Base-by-base conservation (phyloP, 2,329 filamentous ascomycete species). In the Verticillium tricorpus region DNA sequence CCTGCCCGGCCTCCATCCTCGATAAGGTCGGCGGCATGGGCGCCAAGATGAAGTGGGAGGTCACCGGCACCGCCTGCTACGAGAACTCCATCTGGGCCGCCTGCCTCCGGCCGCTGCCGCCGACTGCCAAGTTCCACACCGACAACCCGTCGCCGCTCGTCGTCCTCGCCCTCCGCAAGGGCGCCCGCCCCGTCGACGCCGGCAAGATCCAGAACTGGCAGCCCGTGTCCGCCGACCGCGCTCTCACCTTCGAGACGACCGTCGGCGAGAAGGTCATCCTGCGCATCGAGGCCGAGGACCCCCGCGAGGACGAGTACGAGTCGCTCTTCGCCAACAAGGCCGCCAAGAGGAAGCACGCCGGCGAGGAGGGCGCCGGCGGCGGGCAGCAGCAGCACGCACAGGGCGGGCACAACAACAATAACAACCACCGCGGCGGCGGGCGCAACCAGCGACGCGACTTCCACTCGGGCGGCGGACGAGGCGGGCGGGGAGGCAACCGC, bases 21-120 rank as follows among this genome's bases (percentile, higher is more conserved):
- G 85, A 90, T 59, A 95, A 92, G 74, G 89, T 95, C 12, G 95
- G 95, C 52, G 94, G 94, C 32, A 87, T 97, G 70, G 92, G 93
- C 37, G 88, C 86, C 69, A 94, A 89, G 75, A 84, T 96, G 76
- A 86, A 80, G 50, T 99, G 94, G 92, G 86, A 91, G 73, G 89
- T 97, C 5, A 90, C 87, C 0, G 92, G 89, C 40, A 86, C 89
- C 6, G 92, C 87, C 0, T 86, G 84, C 67, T 87, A 86, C 67
- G 90, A 97, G 63, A 89, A 93, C 72, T 89, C 85, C 68, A 84
- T 98, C 45, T 99, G 94, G 93, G 95, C 94, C 5, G 92, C 89
- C 17, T 84, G 88, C 54, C 85, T 97, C 12, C 83, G 86, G 35
- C 92, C 95, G 1, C 82, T 93, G 0, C 87, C 89, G 0, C 78